Evolutionary conservation across 23 red algal genomes (phyloP).

Genomic region (Cyanidioschyzon merolae): DNA sequence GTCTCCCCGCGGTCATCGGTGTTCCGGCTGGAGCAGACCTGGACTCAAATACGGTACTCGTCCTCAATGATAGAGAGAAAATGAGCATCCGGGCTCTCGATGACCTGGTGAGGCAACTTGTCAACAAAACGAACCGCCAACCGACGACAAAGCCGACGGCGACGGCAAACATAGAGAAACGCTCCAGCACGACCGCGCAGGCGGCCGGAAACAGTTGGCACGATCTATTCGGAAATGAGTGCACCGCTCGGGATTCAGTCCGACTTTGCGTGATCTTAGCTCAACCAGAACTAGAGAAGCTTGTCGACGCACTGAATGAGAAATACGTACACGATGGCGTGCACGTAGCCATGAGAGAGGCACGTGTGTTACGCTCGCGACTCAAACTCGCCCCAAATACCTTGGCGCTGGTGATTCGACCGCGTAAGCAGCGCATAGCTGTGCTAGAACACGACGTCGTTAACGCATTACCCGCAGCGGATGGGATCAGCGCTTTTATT

Average conservation of each 20-base stretch:
- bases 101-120: not conserved
- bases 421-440: not conserved
- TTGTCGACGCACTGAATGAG: not conserved
- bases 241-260: too few species aligned
- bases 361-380: not conserved
- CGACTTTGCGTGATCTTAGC: not conserved
- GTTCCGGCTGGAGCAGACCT: not conserved
- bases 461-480: not conserved
- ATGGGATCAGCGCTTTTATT: not conserved
- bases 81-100: not conserved
- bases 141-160: too few species aligned
- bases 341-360: not conserved
- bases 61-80: not conserved
- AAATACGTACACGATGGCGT: constrained; percentile 4
- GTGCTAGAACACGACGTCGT: not conserved
- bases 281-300: not conserved
- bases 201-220: not conserved
- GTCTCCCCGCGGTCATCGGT: not conserved
- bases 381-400: not conserved
- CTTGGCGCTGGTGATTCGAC: not conserved
- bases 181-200: not conserved
- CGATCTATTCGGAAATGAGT: too few species aligned
- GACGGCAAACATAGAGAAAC: not conserved
- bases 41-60: not conserved
- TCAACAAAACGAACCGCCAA: not conserved